Evolutionary conservation across 1,284 basidiomycete species (phyloP).

Genomic region (Macrocystidia cucumis): DNA sequence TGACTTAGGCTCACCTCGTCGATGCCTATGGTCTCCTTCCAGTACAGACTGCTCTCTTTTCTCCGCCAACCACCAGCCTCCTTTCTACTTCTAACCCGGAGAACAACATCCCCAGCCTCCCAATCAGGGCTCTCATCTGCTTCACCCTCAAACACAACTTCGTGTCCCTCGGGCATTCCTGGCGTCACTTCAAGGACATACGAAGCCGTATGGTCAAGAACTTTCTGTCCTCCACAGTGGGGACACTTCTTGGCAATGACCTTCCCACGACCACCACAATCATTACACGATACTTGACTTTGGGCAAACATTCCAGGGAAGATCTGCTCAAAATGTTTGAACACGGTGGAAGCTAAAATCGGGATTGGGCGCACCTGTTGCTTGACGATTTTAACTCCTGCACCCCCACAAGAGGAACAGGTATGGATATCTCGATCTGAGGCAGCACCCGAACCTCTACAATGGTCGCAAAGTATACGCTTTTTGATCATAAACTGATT

Average conservation of each 20-base stretch:
- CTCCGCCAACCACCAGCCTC: constrained; percentile 76
- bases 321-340: constrained; percentile 41
- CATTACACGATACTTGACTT: constrained; percentile 69
- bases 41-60: constrained; percentile 85
- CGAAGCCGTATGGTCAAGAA: constrained; percentile 76
- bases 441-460: constrained; percentile 86
- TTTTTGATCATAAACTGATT: constrained; percentile 90
- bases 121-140: constrained; percentile 91
- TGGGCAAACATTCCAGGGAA: constrained; percentile 93
- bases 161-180: constrained; percentile 88
- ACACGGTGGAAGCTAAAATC: constrained; percentile 10
- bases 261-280: constrained; percentile 79
- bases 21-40: constrained; percentile 82
- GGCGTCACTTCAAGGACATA: constrained; percentile 78
- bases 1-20: constrained; percentile 63
- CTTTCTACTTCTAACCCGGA: constrained; percentile 72
- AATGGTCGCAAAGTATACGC: constrained; percentile 86
- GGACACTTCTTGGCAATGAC: constrained; percentile 73
- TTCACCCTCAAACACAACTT: constrained; percentile 89
- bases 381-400: constrained; percentile 77
- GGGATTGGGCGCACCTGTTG: constrained; percentile 48
- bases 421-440: constrained; percentile 80
- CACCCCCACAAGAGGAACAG: constrained; percentile 77
- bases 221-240: constrained; percentile 77
- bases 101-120: constrained; percentile 86